These are phyloP conservation scores for Colletotrichum theobromicola DNA, from an alignment of 2,329 filamentous ascomycete species.

Conservation along the genomic window DNA sequence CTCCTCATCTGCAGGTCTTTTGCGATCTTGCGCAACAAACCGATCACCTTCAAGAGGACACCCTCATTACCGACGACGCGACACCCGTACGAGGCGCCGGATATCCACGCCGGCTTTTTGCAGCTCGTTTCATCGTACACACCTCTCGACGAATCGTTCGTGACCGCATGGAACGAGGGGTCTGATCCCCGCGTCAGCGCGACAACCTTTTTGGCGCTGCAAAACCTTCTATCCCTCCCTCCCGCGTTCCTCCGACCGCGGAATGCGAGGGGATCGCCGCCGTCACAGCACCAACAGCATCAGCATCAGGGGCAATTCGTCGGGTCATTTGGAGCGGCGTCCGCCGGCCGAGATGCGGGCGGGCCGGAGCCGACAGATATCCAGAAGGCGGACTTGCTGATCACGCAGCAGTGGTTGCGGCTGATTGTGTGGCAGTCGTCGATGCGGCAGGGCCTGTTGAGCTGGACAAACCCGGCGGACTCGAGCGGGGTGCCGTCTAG, in stretches of 20 bases:
- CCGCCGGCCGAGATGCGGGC: constrained; percentile 3
- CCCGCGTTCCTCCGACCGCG: constrained; percentile 33
- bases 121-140: constrained; percentile 66
- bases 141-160: constrained; percentile 67
- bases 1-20: constrained; percentile 54
- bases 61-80: constrained; percentile 58
- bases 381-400: constrained; percentile 71
- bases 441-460: constrained; percentile 69
- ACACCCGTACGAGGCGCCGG: constrained; percentile 55
- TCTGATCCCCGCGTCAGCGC: constrained; percentile 39
- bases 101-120: constrained; percentile 62
- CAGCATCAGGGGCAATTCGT: neutral
- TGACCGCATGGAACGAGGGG: constrained; percentile 68
- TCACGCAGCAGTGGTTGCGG: constrained; percentile 74
- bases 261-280: constrained; percentile 32
- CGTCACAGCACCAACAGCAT: neutral
- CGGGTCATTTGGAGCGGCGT: constrained; percentile 2
- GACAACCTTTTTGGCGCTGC: constrained; percentile 38
- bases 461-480: constrained; percentile 41
- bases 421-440: constrained; percentile 77
- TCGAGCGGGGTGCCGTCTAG: neutral
- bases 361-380: constrained; percentile 59
- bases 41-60: constrained; percentile 65
- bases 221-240: constrained; percentile 36
- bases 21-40: constrained; percentile 67